Base-by-base conservation (phyloP, 768 basidiomycete species). In the Russula virescens region DNA sequence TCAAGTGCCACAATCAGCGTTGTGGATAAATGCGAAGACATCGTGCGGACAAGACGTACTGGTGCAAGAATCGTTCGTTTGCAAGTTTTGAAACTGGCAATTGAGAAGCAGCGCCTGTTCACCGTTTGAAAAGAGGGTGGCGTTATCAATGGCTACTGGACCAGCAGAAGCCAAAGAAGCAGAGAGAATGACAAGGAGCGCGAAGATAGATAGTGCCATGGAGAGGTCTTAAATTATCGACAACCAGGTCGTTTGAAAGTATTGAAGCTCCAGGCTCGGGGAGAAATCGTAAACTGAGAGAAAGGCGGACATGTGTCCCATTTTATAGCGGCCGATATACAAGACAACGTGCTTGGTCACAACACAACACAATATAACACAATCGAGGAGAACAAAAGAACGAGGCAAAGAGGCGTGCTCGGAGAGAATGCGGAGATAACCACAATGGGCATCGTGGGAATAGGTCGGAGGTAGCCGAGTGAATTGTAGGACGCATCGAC, bases 41-140 rank as follows among this genome's bases (percentile, higher is more conserved):
- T 50, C n/a, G 14, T 14, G 6, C 18, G 19, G 7, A 38, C 46
- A 19, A 70, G 76, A 58, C 50, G 38, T 48, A 83, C 83, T 69
- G 38, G 73, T 72, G 70, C 85, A 86, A 4, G 79, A 35, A 60
- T 80, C 81, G 0, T 73, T 72, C 1, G 63, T 60, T 1, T 76
- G 80, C 25, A 83, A 49, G 8, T 62, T 71, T 61, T 71, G 64
- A 64, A 82, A 86, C 50, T 78, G 71, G 2, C 73, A 68, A 64
- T 87, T 87, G 31, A 82, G 73, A 34, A 72, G 68, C 67, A 85
- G 83, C 0, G 85, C 84, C 43, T 73, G 69, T 63, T 76, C 73
- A 16, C 77, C 84, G 65, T 84, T 85, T 54, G 75, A 68, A 6
- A 77, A 71, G 25, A 84, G 76, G n/a, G 76, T 76, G 26, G 71